Evolutionary conservation across 2,329 filamentous ascomycete genomes (phyloP).

Genomic region (Xylariaceae sp.): DNA sequence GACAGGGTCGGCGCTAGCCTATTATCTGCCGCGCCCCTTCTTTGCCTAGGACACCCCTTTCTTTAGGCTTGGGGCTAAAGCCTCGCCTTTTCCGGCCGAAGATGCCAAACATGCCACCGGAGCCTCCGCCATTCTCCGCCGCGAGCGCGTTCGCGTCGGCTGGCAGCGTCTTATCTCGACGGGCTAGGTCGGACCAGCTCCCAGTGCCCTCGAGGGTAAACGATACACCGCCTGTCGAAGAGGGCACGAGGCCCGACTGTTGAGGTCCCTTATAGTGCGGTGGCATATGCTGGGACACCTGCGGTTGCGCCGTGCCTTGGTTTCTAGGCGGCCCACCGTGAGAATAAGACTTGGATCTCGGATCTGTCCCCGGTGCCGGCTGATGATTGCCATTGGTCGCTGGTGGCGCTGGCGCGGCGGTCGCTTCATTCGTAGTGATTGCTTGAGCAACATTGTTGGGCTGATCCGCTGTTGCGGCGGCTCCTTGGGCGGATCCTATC

Average conservation of each 20-base stretch:
- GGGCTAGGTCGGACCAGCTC: slow-evolving; percentile 86
- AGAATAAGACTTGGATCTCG: slow-evolving; percentile 10
- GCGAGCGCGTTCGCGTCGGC: slow-evolving; percentile 55
- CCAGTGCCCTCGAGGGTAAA: slow-evolving; percentile 85
- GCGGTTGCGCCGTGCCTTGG: slow-evolving; percentile 14
- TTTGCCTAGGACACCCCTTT: slow-evolving; percentile 88
- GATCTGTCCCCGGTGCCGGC: slow-evolving; percentile 10
- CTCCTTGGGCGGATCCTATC: neutral
- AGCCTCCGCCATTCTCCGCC: slow-evolving; percentile 48
- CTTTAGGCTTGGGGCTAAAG: slow-evolving; percentile 88
- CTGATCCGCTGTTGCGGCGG: slow-evolving; percentile 16
- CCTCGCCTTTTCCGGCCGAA: slow-evolving; percentile 85
- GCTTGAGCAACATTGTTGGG: slow-evolving; percentile 36
- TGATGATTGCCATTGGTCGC: slow-evolving; percentile 23
- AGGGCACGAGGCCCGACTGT: slow-evolving; percentile 59
- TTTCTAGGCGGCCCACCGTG: slow-evolving; percentile 10
- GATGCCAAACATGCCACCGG: slow-evolving; percentile 83
- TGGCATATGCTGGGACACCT: slow-evolving; percentile 30
- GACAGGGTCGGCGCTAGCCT: slow-evolving; percentile 43
- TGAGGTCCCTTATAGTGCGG: slow-evolving; percentile 44
- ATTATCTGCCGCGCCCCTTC: slow-evolving; percentile 85
- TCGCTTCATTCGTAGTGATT: slow-evolving; percentile 47
- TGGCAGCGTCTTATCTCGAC: slow-evolving; percentile 71
- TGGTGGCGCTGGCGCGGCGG: slow-evolving; percentile 34
- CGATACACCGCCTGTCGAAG: slow-evolving; percentile 78